These are phyloP conservation scores for Boechera retrofracta DNA, from an alignment of 345 rosid species.

Conservation along the genomic window DNA sequence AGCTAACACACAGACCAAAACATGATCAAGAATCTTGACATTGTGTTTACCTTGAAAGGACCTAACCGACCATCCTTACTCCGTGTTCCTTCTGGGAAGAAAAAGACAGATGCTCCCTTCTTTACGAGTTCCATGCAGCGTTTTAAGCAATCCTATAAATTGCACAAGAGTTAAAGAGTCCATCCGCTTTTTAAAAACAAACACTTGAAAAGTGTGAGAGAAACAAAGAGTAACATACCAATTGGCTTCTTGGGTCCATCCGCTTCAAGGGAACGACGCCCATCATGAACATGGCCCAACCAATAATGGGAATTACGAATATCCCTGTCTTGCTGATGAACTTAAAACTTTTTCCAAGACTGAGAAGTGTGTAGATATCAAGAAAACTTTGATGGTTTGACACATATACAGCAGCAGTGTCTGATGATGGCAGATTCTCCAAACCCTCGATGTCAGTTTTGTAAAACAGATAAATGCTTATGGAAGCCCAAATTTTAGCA, in stretches of 20 bases:
- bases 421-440: constrained; percentile 80
- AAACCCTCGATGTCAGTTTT: constrained; percentile 66
- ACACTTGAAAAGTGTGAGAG: constrained; percentile 1
- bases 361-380: constrained; percentile 85
- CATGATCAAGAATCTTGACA: constrained; percentile 13
- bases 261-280: constrained; percentile 88
- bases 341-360: constrained; percentile 81
- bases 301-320: constrained; percentile 76
- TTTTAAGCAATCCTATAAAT: constrained; percentile 79
- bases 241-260: constrained; percentile 88
- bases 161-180: constrained; percentile 21
- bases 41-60: constrained; percentile 72
- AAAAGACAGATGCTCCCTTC: constrained; percentile 82
- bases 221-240: constrained; percentile 55
- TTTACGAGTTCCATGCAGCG: constrained; percentile 78
- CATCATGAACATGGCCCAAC: constrained; percentile 95
- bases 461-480: constrained; percentile 61
- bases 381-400: constrained; percentile 96
- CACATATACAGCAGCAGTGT: constrained; percentile 82
- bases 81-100: constrained; percentile 97
- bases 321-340: constrained; percentile 89
- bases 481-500: constrained; percentile 79
- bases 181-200: background rate
- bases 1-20: background rate
- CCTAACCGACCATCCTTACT: constrained; percentile 86